These are phyloP conservation scores for Coemansia sp. DNA, from an alignment of 192 early-diverging fungal genomes.

Conservation along the genomic window DNA sequence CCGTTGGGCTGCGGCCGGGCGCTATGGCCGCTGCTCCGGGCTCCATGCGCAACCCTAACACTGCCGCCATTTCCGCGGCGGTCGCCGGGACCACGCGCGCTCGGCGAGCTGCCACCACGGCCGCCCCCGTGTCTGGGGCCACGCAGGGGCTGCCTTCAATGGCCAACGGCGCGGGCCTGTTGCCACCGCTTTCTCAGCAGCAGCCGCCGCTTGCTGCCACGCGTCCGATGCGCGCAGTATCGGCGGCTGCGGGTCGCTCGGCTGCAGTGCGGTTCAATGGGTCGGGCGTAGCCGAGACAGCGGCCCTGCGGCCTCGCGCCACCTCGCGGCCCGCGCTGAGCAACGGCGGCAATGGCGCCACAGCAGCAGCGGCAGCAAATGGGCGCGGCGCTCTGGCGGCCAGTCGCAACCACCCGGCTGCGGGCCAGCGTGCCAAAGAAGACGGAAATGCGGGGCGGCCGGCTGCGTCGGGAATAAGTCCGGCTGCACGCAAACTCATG, in stretches of 20 bases:
- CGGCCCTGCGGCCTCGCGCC: constrained; percentile 4
- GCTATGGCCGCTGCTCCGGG: constrained; percentile 1
- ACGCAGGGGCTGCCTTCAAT: not conserved
- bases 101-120: constrained; percentile 13
- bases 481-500: constrained; percentile 6
- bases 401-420: too few relatives aligned
- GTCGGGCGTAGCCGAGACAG: not conserved
- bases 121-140: not conserved
- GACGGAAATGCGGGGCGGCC: not conserved
- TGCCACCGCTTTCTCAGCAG: too few relatives aligned
- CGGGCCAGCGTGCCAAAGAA: not conserved
- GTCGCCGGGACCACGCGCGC: constrained; percentile 45
- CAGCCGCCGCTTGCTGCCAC: not conserved
- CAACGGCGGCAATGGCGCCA: not conserved
- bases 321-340: not conserved
- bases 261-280: constrained; percentile 25
- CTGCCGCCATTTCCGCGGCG: constrained; percentile 37
- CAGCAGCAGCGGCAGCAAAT: not conserved
- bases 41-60: constrained; percentile 14
- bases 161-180: not conserved
- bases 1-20: too few relatives aligned
- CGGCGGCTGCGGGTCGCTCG: not conserved
- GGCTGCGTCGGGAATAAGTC: constrained; percentile 8
- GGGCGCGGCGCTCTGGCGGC: too few relatives aligned
- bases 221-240: not conserved